These are phyloP conservation scores for Candida xiaguanensis DNA, from an alignment of 805 yeast genomes.

Conservation along the genomic window DNA sequence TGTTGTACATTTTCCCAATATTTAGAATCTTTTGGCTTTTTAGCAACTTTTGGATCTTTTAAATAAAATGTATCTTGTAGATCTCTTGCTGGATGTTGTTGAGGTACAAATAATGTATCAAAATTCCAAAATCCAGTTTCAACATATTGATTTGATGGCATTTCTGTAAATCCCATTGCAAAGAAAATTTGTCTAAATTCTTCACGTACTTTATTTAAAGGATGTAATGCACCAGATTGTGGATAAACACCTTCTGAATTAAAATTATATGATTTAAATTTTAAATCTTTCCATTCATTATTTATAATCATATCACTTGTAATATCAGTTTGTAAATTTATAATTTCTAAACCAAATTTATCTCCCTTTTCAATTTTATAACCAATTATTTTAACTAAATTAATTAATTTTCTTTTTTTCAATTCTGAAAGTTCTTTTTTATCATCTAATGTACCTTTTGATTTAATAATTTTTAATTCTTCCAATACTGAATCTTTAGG, in stretches of 20 bases:
- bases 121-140: constrained; percentile 99
- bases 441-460: constrained; percentile 54
- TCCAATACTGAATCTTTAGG: constrained; percentile 68
- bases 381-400: constrained; percentile 67
- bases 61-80: constrained; percentile 97
- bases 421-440: constrained; percentile 74
- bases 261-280: constrained; percentile 95
- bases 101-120: constrained; percentile 94
- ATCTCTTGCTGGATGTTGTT: constrained; percentile 99
- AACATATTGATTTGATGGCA: constrained; percentile 98
- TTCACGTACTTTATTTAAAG: constrained; percentile 92
- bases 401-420: constrained; percentile 87
- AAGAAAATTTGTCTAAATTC: constrained; percentile 98
- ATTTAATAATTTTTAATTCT: constrained; percentile 54
- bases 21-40: constrained; percentile 73
- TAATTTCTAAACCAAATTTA: constrained; percentile 77
- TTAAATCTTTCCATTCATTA: constrained; percentile 77
- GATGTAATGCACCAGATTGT: constrained; percentile 90
- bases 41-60: constrained; percentile 85
- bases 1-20: constrained; percentile 75
- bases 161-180: constrained; percentile 96
- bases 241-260: constrained; percentile 90
- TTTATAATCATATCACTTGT: constrained; percentile 87
- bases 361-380: constrained; percentile 76
- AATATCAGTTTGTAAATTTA: constrained; percentile 84